Evolutionary conservation across 192 early-diverging fungal species (phyloP), one percentile per base, ranked within the genome.

Genomic region (Podila epicladia): DNA sequence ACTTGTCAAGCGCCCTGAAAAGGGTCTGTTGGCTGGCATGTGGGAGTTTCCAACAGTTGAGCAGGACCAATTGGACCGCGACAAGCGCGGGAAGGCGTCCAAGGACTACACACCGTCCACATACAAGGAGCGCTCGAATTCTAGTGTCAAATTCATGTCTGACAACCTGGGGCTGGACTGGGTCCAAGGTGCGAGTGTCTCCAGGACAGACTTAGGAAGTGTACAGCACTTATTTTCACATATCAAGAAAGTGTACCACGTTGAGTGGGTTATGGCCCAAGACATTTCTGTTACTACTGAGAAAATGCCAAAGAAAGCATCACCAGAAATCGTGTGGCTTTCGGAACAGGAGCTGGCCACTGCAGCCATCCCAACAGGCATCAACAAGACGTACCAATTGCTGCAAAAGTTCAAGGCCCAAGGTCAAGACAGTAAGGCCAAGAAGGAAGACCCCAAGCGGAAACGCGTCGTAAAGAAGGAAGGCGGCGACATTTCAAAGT

Each of bases 21-120:
- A 82, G 59, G 89, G 93, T 4, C 74, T 94, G 35, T 58, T 94
- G 19, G 92, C 92, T 32, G 92, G 92, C 7, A 84, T 94, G 33
- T 94, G 93, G 93, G 92, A 94, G 74, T 94, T 94, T 68, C 91
- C 91, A 7, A 74, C 75, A 1, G 69, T 85, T 2, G 86, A 87
- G 26, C 73, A 84, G 15, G 60, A 71, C 49, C 84, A 82, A 61
- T 28, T 75, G 29, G 41, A 22, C 48, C 48, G 15, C 41, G 45
- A 65, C 53, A 51, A 60, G 51, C 62, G 66, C 22, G 20, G 41
- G 3, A 58, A 75, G 20, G 29, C 61, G 7, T 31, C 33, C 28
- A 62, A 66, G 33, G 62, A 73, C 8, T 64, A 65, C 53, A 24
- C 37, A 12, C 57, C 62, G 33, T 67, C 82, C 0, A 69, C 65